Base-by-base conservation (phyloP, 202 grass and related monocot genomes). In the Carex arenaria region DNA sequence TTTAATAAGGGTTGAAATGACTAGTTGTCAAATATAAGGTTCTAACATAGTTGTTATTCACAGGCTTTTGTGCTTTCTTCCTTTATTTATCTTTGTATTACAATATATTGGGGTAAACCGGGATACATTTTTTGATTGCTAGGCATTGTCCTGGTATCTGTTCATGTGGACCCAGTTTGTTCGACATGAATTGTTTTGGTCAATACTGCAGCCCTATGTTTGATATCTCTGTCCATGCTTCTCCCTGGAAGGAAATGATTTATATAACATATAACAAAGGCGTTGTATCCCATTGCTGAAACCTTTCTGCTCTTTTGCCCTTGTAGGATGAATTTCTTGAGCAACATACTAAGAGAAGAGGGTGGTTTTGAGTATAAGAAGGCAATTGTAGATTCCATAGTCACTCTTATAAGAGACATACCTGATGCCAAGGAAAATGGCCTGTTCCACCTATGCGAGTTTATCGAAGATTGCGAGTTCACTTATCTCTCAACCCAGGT, bases 401-500 rank as follows among this genome's bases (percentile, higher is more conserved):
- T 99, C 55, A 96, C 91, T 73, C 93, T 99, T 80, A 99, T 99
- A 72, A 99, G 90, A 87, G 93, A 99, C 82, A 99, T 99, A 82
- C 96, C 97, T 64, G 97, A 99, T 34, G 97, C 97, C 55, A 99
- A 96, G 84, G 97, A 99, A 89, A 99, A 82, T 71, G 97, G 97
- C 47, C 88, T 99, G 23, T 99, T 99, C 90, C 97, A 99, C 86
- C 84, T 99, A 49, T 99, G 97, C 85, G 97, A 99, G 91, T 99
- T 99, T 84, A 99, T 99, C 45, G 97, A 99, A 80, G 97, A 99
- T 82, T 99, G 97, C 45, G 97, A 99, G 80, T 96, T 99, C 85
- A 99, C 96, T n/a, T 99, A 99, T 88, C 89, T 99, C 54, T 99
- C 96, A n/a, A 93, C 93, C 66, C 97, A 99, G 96, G 96, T 98